Base-by-base conservation (phyloP, 306 rosid genomes). In the Urtica urens region DNA sequence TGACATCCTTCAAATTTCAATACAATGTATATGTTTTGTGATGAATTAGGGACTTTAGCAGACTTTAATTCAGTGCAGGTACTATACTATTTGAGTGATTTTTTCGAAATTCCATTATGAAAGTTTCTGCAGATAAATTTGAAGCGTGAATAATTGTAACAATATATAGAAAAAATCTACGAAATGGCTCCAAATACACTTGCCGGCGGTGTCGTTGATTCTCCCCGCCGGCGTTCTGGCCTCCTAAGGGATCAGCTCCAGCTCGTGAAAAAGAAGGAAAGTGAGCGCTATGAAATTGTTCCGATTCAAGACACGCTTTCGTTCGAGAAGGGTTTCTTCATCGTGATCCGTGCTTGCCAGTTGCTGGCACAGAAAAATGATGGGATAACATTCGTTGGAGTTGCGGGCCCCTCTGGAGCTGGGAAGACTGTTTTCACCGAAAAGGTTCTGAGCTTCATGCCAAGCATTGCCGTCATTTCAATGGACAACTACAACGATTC, bases 391-490 rank as follows among this genome's bases (percentile, higher is more conserved):
- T 63, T 92, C 13, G 99, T 85, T 16, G 99, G 99, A 73, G 93
- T 92, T 55, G 99, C 99, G 18, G 99, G 96, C 46, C 96, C 99
- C 39, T 92, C 99, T 21, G 96, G 99, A 57, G 99, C 99, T 23
- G 96, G 96, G 67, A 92, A 92, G 72, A 85, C 93, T 60, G 93
- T 85, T 51, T 92, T 92, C 61, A 85, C 99, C 7, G 96, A 92
- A 64, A 92, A 92, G 69, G 76, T 92, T 49, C 79, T 75, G 57
- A 82, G 51, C 67, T 79, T 92, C 53, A 75, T 92, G 83, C 99
- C 99, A 30, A 92, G 99, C 77, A 58, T 92, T 46, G 94, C 94
- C 49, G 94, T 92, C 48, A 85, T 92, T 52, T 43, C 87, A 65
- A 85, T 92, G 94, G 99, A 92, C 76, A 79, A 85, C 70, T 92